Percentiles rank a stretch among this genome's conserved stretches.
phyloP scores from a whole-genome alignment of 495 filamentous ascomycete species.

The Xylaria grammica region DNA sequence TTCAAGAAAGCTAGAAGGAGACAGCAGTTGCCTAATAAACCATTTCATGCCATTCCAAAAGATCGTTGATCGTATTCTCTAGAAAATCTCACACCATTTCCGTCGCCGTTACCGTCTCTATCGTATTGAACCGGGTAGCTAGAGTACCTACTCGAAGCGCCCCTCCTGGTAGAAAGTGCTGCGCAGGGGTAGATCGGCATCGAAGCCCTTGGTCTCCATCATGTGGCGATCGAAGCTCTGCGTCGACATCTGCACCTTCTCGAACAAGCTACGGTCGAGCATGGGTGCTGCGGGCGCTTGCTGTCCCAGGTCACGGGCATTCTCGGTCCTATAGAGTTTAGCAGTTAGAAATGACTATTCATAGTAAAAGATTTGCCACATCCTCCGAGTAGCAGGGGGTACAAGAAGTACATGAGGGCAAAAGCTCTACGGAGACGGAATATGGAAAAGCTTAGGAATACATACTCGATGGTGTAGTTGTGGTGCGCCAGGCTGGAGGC shows the following conservation, averaged over 20 bases:
- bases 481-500: slow-evolving; percentile 76
- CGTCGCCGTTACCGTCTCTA: background rate
- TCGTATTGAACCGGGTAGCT: background rate
- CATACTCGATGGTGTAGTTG: slow-evolving; percentile 46
- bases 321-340: slow-evolving; percentile 40
- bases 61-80: background rate
- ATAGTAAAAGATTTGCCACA: no score
- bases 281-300: slow-evolving; percentile 34
- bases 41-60: background rate
- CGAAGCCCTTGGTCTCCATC: slow-evolving; percentile 23
- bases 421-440: background rate
- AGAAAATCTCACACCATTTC: background rate
- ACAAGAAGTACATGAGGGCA: background rate
- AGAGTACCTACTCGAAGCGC: slow-evolving; percentile 15
- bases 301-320: slow-evolving; percentile 33
- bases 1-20: background rate
- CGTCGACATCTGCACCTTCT: slow-evolving; percentile 44
- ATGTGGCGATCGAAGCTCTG: slow-evolving; percentile 32
- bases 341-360: no score
- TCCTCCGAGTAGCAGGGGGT: background rate
- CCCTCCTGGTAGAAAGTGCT: slow-evolving; percentile 22
- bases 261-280: slow-evolving; percentile 35
- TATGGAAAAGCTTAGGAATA: slow-evolving; percentile 25
- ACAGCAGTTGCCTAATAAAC: background rate
- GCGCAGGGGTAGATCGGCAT: slow-evolving; percentile 23